Base-by-base conservation (phyloP, 192 early-diverging fungal genomes). In the Fimicolochytrium jonesii region DNA sequence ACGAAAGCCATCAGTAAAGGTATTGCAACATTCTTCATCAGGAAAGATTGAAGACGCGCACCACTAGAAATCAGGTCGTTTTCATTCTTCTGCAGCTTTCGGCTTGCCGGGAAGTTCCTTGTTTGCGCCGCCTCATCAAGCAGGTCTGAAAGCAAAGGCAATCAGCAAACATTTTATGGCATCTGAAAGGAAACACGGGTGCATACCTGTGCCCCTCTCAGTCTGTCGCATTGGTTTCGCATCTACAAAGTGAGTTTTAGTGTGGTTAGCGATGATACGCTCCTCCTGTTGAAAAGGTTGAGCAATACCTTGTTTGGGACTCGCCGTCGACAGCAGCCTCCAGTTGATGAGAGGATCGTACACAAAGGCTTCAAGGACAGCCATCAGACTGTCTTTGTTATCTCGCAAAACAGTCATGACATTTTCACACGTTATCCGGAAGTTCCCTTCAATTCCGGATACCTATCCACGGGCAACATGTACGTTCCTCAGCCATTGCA, bases 341-440 rank as follows among this genome's bases (percentile, higher is more conserved):
- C 90, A 92, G 60, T 92, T 92, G 74, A 95, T 90, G 48, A 95
- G 64, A 17, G 95, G 95, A 67, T 98, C 95, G 71, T 95, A 92
- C 6, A 98, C 93, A 75, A 98, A 98, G 3, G 95, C 93, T 63
- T 98, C 95, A 15, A 98, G 72, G 4, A 98, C 92, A 36, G 95
- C 95, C 95, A 98, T 98, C 61, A 98, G 74, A 68, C 88, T 89
- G 64, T 98, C 94, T 61, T 94, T 93, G 79, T 98, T 95, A 15
- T 88, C 87, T 2, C 95, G 79, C 45, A 98, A 71, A 2, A 98
- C 93, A 2, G 88, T 79, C 95, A 99, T 98, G 3, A 95, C 94
- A 56, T 93, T 86, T 68, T 97, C 90, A 70, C 92, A 94, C 0
- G 97, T 95, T 23, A 89, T 91, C 57, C 92, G 84, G 80, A 96